Base-by-base conservation (phyloP, 2,329 filamentous ascomycete species). In the Pyrenochaeta sp. region DNA sequence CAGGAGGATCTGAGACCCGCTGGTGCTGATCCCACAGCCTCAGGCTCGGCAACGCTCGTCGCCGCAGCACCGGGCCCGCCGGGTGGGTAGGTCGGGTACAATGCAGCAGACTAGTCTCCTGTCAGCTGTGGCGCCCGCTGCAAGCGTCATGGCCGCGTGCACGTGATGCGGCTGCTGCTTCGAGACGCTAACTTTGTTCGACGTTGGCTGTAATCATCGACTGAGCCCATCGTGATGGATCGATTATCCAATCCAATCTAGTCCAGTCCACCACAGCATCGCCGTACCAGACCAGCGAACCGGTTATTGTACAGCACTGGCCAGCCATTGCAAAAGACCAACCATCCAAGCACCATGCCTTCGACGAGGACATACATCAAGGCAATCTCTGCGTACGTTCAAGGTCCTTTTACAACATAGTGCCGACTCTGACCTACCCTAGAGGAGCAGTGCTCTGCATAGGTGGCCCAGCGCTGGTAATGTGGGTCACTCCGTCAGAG, bases 401-500 rank as follows among this genome's bases (percentile, higher is more conserved):
- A 52, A 51, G 46, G 42, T 42, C 51, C 36, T 50, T 37, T 24
- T 46, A n/a, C 34, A 50, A 34, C 36, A 54, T 53, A 19, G 19
- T 62, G 51, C 53, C 39, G 24, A 39, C 44, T 58, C 65, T 75
- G 51, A 78, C 59, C 49, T 39, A 22, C 52, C 24, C 43, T 70
- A 97, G 93, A 58, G 91, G 91, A 68, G 84, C 83, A 42, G 78
- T 84, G 46, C 83, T 95, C 68, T 89, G 88, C 72, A 84, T 97
- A 58, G 95, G 95, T 51, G 95, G 95, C 3, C 95, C 95, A 25
- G 90, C 90, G 15, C 81, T 98, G 52, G 90, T 94, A 43, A 86
- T 89, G 79, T 96, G 88, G 77, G 81, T 96, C 46, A 86, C 86
- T 45, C 95, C 95, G 2, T 90, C 91, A 12, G 93, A 97, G 69